Conservation (phyloP, 192 early-diverging fungal genomes). For the Lunasporangiospora selenospora region DNA sequence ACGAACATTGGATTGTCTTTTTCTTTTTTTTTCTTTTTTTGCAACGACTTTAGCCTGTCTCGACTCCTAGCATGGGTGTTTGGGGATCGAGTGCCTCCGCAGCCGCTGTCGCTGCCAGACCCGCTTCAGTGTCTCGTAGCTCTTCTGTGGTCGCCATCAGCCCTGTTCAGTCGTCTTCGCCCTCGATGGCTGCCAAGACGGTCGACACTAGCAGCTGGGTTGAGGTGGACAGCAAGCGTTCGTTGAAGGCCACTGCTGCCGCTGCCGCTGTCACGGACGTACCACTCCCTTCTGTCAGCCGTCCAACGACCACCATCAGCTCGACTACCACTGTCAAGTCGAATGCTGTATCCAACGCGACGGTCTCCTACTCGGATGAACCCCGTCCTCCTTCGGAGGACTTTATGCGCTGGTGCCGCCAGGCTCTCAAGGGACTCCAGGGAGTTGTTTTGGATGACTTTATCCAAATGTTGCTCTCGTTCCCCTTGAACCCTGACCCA, state of each 20-base stretch:
- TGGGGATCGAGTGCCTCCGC: conserved; percentile 14
- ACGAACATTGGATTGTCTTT: too few relatives aligned
- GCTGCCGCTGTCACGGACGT: not conserved
- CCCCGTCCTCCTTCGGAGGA: conserved; percentile 63
- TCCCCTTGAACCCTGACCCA: conserved; percentile 69
- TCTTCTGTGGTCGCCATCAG: conserved; percentile 1
- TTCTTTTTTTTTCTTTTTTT: not conserved
- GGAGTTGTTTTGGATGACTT: conserved; percentile 70
- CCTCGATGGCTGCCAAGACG: not conserved
- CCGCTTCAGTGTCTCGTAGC: conserved; percentile 8
- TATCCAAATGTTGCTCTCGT: conserved; percentile 78
- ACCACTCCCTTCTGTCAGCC: not conserved
- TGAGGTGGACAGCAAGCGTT: conserved; percentile 20
- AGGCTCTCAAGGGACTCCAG: conserved; percentile 64
- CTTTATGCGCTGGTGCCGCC: conserved; percentile 76
- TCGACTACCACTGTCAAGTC: not conserved
- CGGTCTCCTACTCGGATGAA: conserved; percentile 17
- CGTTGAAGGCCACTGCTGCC: conserved; percentile 6
- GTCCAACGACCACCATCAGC: not conserved
- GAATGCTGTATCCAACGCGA: not conserved
- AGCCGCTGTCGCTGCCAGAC: not conserved
- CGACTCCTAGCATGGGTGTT: not conserved
- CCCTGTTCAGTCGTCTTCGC: not conserved
- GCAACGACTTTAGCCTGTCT: not conserved
- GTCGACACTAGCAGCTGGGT: conserved; percentile 30